Percentiles rank a stretch among this genome's conserved stretches.
Evolutionary conservation across 1,284 basidiomycete species (phyloP).

Genomic region (Stygiomarasmius scandens): DNA sequence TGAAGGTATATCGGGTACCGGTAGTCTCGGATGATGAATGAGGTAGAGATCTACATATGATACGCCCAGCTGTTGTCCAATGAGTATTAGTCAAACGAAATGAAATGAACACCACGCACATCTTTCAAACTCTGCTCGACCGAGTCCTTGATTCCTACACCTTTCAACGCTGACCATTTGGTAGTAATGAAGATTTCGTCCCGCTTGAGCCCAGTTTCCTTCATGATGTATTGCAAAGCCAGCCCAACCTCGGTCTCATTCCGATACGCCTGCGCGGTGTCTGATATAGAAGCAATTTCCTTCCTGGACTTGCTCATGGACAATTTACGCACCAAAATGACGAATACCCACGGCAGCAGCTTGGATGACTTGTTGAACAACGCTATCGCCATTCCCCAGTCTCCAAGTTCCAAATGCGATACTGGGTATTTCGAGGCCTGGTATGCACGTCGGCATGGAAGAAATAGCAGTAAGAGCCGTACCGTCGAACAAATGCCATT

Average conservation of each 20-base stretch:
- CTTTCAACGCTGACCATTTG: constrained; percentile 61
- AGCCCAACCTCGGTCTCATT: constrained; percentile 54
- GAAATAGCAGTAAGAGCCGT: no score
- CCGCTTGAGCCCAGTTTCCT: constrained; percentile 47
- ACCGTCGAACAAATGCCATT: no score
- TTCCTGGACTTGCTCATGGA: no score
- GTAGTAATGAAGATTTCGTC: constrained; percentile 55
- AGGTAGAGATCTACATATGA: constrained; percentile 74
- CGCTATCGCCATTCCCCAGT: constrained; percentile 47
- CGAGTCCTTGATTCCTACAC: constrained; percentile 53
- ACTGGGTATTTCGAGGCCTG: no score
- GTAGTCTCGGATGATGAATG: constrained; percentile 57
- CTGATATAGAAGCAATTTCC: no score
- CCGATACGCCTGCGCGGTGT: constrained; percentile 51
- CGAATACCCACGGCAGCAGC: constrained; percentile 55
- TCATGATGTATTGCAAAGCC: constrained; percentile 26
- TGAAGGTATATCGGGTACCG: constrained; percentile 54
- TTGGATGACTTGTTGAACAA: constrained; percentile 53
- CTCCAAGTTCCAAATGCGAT: constrained; percentile 60
- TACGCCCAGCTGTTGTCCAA: constrained; percentile 58
- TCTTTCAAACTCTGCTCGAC: constrained; percentile 60
- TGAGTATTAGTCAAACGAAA: constrained; percentile 1
- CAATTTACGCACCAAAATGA: constrained; percentile 54
- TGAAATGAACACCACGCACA: constrained; percentile 32
- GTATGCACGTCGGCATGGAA: no score